Percentiles rank a stretch among this genome's conserved stretches.
These are phyloP conservation scores for Penicillium crustosum DNA, from an alignment of 2,329 filamentous ascomycete genomes.

Conservation along the genomic window DNA sequence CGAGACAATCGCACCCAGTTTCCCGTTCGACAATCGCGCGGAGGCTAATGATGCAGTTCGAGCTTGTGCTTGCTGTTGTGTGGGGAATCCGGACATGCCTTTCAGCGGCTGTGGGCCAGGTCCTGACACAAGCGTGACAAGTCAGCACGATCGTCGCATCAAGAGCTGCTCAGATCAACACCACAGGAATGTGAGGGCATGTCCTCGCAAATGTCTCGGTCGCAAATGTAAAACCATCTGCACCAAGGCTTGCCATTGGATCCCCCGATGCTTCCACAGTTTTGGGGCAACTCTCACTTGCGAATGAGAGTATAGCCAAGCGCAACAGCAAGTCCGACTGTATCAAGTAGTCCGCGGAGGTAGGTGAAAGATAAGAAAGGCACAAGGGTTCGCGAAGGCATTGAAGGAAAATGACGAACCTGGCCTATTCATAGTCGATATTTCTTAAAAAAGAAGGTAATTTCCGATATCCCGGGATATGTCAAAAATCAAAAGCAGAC, in stretches of 20 bases:
- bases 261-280: conserved; percentile 1
- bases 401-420: conserved; percentile 43
- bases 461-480: conserved; percentile 11
- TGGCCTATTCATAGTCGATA: conserved; percentile 49
- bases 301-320: conserved; percentile 2
- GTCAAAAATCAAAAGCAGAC: conserved; percentile 15
- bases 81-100: conserved; percentile 55
- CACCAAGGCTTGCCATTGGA: conserved; percentile 24
- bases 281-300: not conserved
- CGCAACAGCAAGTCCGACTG: conserved; percentile 7
- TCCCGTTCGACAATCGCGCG: conserved; percentile 54
- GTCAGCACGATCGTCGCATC: conserved; percentile 22
- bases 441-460: not conserved
- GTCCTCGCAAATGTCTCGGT: conserved; percentile 24
- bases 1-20: conserved; percentile 48
- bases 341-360: conserved; percentile 5
- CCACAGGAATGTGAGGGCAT: conserved; percentile 16
- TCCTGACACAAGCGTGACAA: conserved; percentile 36
- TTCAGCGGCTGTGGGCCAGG: conserved; percentile 53
- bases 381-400: conserved; percentile 14
- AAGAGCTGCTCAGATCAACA: conserved; percentile 15
- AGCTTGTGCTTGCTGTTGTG: conserved; percentile 50
- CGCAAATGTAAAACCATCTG: conserved; percentile 23
- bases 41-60: conserved; percentile 51
- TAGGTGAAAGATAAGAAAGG: conserved; percentile 5